These are phyloP conservation scores for Pleurotus sapidus DNA, from an alignment of 768 basidiomycete genomes.

Conservation along the genomic window DNA sequence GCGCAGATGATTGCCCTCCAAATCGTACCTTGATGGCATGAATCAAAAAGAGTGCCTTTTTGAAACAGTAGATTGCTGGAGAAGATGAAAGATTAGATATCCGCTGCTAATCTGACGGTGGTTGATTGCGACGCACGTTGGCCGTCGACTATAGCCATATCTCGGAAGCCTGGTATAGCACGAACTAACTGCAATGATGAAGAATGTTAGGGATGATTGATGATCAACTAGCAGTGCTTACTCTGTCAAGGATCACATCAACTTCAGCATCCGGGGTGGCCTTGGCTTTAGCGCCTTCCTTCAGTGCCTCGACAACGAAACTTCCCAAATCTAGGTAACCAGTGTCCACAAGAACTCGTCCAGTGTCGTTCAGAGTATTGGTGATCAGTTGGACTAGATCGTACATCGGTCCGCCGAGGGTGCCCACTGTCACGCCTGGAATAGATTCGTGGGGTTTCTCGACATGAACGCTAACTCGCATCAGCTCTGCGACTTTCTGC, in stretches of 20 bases:
- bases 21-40: constrained; percentile 70
- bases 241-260: constrained; percentile 64
- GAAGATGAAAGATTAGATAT: constrained; percentile 1
- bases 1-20: constrained; percentile 44
- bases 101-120: background rate
- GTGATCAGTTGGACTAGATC: constrained; percentile 71
- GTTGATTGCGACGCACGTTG: constrained; percentile 44
- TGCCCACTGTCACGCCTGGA: constrained; percentile 68
- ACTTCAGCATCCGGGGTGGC: constrained; percentile 31
- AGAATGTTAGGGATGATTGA: background rate
- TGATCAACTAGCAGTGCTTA: constrained; percentile 25
- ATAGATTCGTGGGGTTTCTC: constrained; percentile 72
- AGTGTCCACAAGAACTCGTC: constrained; percentile 50
- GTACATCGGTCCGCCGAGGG: constrained; percentile 71
- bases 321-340: constrained; percentile 72
- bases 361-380: constrained; percentile 68
- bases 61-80: constrained; percentile 83
- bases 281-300: constrained; percentile 40
- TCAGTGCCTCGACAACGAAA: constrained; percentile 70
- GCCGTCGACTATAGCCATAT: constrained; percentile 67
- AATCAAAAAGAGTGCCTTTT: constrained; percentile 84
- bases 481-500: constrained; percentile 66
- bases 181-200: constrained; percentile 54
- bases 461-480: constrained; percentile 65
- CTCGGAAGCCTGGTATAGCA: constrained; percentile 79